Percentiles rank a stretch among this genome's conserved stretches.
Conservation (phyloP, 2,329 filamentous ascomycete genomes). For the Diplodia scrobiculata region DNA sequence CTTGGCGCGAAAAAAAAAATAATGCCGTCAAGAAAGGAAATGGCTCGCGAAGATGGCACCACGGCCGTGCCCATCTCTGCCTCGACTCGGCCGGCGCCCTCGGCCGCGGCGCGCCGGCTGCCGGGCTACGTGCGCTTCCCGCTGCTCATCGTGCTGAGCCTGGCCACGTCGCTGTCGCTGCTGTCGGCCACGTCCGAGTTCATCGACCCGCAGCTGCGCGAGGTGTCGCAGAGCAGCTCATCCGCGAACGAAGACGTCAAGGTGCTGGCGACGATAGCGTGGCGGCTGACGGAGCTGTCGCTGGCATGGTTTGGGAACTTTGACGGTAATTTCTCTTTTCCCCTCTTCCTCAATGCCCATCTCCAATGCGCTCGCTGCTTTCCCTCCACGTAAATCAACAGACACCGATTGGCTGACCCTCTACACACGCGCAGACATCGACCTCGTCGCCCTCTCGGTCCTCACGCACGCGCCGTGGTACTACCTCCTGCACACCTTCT, state of each 20-base stretch:
- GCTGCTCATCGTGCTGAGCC: conserved; percentile 54
- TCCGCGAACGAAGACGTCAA: conserved; percentile 62
- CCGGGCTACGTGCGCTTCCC: conserved; percentile 46
- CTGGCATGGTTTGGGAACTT: conserved; percentile 73
- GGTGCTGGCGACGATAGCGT: conserved; percentile 56
- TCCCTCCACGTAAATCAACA: too few species aligned
- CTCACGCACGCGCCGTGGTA: conserved; percentile 75
- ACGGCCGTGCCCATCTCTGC: conserved; percentile 32
- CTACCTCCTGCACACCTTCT: conserved; percentile 77
- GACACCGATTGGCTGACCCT: too few species aligned
- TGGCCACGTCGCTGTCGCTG: conserved; percentile 65
- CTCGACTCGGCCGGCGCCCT: conserved; percentile 33
- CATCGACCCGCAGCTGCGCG: conserved; percentile 66
- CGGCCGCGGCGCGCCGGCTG: conserved; percentile 37
- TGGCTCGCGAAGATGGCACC: conserved; percentile 22
- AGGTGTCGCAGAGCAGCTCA: conserved; percentile 62
- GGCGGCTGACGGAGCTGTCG: conserved; percentile 66
- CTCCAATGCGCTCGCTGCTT: too few species aligned
- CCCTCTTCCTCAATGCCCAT: conserved; percentile 36
- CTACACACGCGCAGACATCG: conserved; percentile 40
- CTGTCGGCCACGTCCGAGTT: conserved; percentile 64
- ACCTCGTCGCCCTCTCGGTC: conserved; percentile 52
- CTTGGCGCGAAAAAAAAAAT: neutral
- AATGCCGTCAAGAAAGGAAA: conserved; percentile 18
- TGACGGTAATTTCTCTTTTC: conserved; percentile 60